Conservation (phyloP, 129 eudicot genomes). For the Flaveria trinervia region DNA sequence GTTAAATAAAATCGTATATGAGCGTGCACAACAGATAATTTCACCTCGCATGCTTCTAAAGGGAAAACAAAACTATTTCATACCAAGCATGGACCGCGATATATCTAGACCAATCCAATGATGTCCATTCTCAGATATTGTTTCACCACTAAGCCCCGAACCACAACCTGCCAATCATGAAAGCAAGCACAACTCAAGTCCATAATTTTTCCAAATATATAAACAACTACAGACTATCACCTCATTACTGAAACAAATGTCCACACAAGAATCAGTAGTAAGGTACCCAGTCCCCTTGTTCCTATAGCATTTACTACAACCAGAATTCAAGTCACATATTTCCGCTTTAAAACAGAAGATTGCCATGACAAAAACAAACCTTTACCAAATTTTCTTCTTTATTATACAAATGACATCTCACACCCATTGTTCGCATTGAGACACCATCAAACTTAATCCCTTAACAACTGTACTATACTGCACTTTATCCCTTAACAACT, state of each 20-base stretch:
- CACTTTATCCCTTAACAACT: not conserved
- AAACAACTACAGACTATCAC: not conserved
- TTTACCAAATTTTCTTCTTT: no score
- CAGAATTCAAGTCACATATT: not conserved
- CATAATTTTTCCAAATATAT: not conserved
- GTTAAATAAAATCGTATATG: slow-evolving; percentile 1
- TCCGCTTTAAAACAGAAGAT: no score
- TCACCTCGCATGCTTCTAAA: not conserved
- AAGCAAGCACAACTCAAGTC: not conserved
- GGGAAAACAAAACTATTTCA: slow-evolving; percentile 5
- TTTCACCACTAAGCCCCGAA: slow-evolving; percentile 98
- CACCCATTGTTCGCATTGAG: no score
- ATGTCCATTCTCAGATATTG: slow-evolving; percentile 83
- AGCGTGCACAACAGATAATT: not conserved
- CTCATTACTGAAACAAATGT: not conserved
- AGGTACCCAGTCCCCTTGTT: no score
- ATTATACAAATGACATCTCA: no score
- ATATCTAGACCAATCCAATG: slow-evolving; percentile 98
- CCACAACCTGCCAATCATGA: slow-evolving; percentile 71
- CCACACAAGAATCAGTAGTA: not conserved
- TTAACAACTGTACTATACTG: not conserved
- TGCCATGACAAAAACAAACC: no score
- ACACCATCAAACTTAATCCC: not conserved
- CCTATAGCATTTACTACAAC: no score
- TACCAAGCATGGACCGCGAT: slow-evolving; percentile 86